These are phyloP conservation scores for Mycosphaerella sp. DNA, from an alignment of 2,329 filamentous ascomycete species.

Conservation along the genomic window DNA sequence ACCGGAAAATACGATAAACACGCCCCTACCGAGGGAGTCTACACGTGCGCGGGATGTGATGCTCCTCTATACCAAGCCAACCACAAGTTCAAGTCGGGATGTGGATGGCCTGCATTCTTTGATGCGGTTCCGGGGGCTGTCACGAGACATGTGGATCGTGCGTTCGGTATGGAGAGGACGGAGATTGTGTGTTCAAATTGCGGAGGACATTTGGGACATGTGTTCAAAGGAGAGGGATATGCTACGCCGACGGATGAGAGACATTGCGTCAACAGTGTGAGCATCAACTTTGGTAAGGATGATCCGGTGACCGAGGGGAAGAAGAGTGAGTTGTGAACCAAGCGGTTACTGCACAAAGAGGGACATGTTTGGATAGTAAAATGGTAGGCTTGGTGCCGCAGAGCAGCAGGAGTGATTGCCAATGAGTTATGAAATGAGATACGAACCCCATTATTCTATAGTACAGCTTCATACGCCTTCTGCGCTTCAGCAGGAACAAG, in stretches of 20 bases:
- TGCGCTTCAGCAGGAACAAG: too few relatives aligned
- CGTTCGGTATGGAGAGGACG: slow-evolving; percentile 75
- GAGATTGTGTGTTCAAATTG: slow-evolving; percentile 96
- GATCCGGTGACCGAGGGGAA: slow-evolving; percentile 42
- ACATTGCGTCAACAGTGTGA: slow-evolving; percentile 94
- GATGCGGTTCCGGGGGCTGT: slow-evolving; percentile 91
- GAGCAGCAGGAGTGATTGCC: too few relatives aligned
- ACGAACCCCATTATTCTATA: too few relatives aligned
- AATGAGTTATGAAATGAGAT: too few relatives aligned
- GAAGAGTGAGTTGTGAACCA: slow-evolving; percentile 9
- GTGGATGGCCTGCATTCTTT: slow-evolving; percentile 97
- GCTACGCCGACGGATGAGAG: slow-evolving; percentile 85
- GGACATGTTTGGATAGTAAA: too few relatives aligned
- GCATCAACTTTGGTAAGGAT: slow-evolving; percentile 73
- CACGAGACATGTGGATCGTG: slow-evolving; percentile 67
- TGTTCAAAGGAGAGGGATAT: slow-evolving; percentile 85
- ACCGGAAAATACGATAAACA: slow-evolving; percentile 86
- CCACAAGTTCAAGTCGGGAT: slow-evolving; percentile 94
- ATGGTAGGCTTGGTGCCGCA: too few relatives aligned
- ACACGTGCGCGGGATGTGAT: slow-evolving; percentile 79
- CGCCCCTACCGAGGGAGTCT: slow-evolving; percentile 66
- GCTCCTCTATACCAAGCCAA: slow-evolving; percentile 85
- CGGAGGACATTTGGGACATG: slow-evolving; percentile 84
- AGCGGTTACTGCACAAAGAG: too few relatives aligned
- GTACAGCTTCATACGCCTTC: too few relatives aligned